A percentile compares a stretch with the other conserved stretches of the same genome.
Conservation (phyloP, 1,284 basidiomycete species). For the Pyrrhoderma noxium region DNA sequence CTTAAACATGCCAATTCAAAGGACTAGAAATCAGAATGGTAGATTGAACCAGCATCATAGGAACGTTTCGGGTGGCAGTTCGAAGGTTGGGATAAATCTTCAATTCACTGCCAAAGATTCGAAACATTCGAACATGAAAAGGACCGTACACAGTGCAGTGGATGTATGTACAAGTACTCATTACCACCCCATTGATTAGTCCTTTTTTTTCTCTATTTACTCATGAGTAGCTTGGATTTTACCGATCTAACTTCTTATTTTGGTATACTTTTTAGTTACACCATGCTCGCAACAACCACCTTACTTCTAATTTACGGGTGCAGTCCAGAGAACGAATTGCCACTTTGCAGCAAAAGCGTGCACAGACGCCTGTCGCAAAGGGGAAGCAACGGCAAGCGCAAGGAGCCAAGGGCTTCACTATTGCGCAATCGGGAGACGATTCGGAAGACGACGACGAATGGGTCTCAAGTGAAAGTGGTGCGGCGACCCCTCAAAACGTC, state of each 20-base stretch:
- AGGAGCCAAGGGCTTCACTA: constrained; percentile 47
- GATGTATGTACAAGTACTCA: constrained; percentile 35
- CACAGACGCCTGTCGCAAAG: constrained; percentile 28
- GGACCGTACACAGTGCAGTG: constrained; percentile 33
- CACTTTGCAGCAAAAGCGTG: constrained; percentile 25
- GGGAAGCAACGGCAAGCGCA: constrained; percentile 24
- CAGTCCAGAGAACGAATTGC: constrained; percentile 42
- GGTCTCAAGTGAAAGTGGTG: constrained; percentile 69
- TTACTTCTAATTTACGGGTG: constrained; percentile 43
- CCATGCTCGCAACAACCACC: constrained; percentile 29
- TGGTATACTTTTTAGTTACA: not conserved
- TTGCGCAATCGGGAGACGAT: constrained; percentile 44
- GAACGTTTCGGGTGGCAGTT: constrained; percentile 45
- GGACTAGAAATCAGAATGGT: constrained; percentile 37
- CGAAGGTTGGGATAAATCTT: constrained; percentile 43
- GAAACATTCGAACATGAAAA: constrained; percentile 29
- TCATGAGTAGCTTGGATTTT: too few species aligned
- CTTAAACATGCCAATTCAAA: constrained; percentile 23
- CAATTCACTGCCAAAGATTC: constrained; percentile 63
- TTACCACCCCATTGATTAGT: constrained; percentile 15
- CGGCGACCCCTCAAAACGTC: constrained; percentile 49
- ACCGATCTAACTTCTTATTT: not conserved
- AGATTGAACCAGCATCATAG: constrained; percentile 49
- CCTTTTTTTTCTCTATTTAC: constrained; percentile 3
- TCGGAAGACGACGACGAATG: constrained; percentile 65